A percentile compares a stretch with the other conserved stretches of the same genome.
Evolutionary conservation across 2,329 filamentous ascomycete genomes (phyloP).

Genomic region (Alternaria burnsii): DNA sequence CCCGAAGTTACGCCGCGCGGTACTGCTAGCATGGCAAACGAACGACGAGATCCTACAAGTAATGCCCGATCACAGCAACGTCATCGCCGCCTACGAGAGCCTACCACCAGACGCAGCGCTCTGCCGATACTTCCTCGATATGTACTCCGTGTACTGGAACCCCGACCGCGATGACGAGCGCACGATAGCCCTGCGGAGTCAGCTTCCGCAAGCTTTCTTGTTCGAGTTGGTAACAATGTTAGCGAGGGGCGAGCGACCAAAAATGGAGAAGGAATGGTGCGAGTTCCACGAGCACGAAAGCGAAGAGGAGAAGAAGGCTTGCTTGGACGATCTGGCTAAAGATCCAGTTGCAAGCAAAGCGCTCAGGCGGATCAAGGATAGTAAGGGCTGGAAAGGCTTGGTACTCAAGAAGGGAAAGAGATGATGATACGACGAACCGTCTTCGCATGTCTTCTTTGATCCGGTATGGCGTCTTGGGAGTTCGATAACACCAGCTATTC

Average conservation of each 20-base stretch:
- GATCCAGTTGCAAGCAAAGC: conserved; percentile 43
- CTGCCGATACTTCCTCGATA: conserved; percentile 48
- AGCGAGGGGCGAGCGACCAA: conserved; percentile 44
- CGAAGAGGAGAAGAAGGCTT: conserved; percentile 45
- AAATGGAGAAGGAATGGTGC: conserved; percentile 49
- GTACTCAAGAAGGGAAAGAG: conserved; percentile 50
- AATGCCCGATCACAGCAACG: conserved; percentile 50
- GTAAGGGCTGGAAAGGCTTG: conserved; percentile 48
- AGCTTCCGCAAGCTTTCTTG: conserved; percentile 46
- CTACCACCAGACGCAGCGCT: conserved; percentile 42
- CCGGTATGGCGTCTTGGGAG: conserved; percentile 4
- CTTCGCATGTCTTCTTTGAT: background rate
- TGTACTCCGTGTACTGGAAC: conserved; percentile 50
- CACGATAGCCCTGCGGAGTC: conserved; percentile 40
- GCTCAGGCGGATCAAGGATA: conserved; percentile 44
- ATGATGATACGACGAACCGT: conserved; percentile 11
- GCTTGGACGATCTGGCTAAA: conserved; percentile 42
- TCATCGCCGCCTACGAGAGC: conserved; percentile 45
- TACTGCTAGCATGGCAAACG: conserved; percentile 47
- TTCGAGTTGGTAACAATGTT: conserved; percentile 47
- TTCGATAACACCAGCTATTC: background rate
- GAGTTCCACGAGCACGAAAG: conserved; percentile 49
- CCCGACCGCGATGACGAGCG: conserved; percentile 45
- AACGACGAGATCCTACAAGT: conserved; percentile 49
- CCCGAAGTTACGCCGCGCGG: conserved; percentile 42